phyloP scores from a whole-genome alignment of 1,139 yeast genomes.

The Suhomyces ambrosiae region DNA sequence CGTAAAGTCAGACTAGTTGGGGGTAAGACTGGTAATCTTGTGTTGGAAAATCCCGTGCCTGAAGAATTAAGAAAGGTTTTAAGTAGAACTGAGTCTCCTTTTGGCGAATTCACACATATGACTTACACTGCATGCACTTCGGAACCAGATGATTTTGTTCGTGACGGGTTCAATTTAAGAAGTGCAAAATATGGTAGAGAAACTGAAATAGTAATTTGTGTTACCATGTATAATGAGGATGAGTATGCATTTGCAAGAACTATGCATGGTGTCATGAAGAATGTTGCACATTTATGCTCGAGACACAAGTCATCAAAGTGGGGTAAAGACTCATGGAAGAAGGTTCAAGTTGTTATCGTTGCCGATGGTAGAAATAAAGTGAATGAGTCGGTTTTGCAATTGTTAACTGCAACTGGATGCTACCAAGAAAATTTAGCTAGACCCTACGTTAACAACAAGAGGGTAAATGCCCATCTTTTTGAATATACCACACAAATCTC shows the following conservation, averaged over 20 bases:
- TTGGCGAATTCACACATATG: slow-evolving; percentile 91
- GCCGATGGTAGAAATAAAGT: slow-evolving; percentile 93
- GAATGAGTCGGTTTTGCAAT: slow-evolving; percentile 77
- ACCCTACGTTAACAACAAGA: slow-evolving; percentile 85
- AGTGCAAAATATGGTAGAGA: slow-evolving; percentile 84
- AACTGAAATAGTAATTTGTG: slow-evolving; percentile 84
- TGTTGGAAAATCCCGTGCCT: slow-evolving; percentile 91
- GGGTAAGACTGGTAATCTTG: slow-evolving; percentile 70
- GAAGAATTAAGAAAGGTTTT: slow-evolving; percentile 76
- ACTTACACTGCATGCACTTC: slow-evolving; percentile 93
- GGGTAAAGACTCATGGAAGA: slow-evolving; percentile 97
- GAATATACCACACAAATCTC: slow-evolving; percentile 93
- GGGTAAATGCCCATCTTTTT: slow-evolving; percentile 88
- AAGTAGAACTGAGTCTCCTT: slow-evolving; percentile 73
- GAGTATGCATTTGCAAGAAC: slow-evolving; percentile 87
- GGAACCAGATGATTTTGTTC: slow-evolving; percentile 81
- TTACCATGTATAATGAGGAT: slow-evolving; percentile 96
- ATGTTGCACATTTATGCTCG: slow-evolving; percentile 81
- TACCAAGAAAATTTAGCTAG: slow-evolving; percentile 97
- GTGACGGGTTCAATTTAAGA: slow-evolving; percentile 79
- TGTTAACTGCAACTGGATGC: slow-evolving; percentile 89
- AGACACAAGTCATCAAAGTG: slow-evolving; percentile 81
- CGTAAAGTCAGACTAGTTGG: slow-evolving; percentile 64
- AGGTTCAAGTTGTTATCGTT: slow-evolving; percentile 84
- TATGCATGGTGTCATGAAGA: slow-evolving; percentile 89